These are phyloP conservation scores for Chiua virens DNA, from an alignment of 768 basidiomycete species.

Conservation along the genomic window DNA sequence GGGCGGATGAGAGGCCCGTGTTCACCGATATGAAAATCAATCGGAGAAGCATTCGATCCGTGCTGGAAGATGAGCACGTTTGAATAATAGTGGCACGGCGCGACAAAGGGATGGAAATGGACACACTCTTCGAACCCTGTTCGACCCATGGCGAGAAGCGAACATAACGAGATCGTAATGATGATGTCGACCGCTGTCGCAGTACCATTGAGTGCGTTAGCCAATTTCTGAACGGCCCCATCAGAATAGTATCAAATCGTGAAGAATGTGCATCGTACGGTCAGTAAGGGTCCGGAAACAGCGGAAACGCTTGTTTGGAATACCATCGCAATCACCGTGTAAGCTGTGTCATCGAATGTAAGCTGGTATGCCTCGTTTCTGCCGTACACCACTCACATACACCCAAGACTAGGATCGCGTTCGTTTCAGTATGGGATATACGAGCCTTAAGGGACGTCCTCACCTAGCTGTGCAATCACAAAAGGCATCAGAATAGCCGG, in stretches of 20 bases:
- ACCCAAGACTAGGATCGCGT: conserved; percentile 11
- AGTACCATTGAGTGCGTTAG: conserved; percentile 11
- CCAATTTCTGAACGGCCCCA: conserved; percentile 8
- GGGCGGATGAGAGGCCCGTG: conserved; percentile 23
- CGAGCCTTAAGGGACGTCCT: background rate
- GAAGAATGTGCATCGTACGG: conserved; percentile 5
- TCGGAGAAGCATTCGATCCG: conserved; percentile 23
- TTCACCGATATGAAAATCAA: conserved; percentile 27
- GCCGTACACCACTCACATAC: conserved; percentile 6
- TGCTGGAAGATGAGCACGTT: conserved; percentile 13
- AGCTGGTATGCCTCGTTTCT: background rate
- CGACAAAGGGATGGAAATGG: background rate
- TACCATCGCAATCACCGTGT: conserved; percentile 12
- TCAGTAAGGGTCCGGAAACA: conserved; percentile 19
- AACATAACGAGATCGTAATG: conserved; percentile 22
- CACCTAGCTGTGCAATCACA: conserved; percentile 19
- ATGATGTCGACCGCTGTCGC: conserved; percentile 17
- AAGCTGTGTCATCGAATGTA: conserved; percentile 11
- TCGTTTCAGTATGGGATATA: background rate
- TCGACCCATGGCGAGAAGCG: conserved; percentile 24
- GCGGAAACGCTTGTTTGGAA: conserved; percentile 15
- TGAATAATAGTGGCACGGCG: background rate
- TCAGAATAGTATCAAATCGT: conserved; percentile 3
- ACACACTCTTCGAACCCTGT: conserved; percentile 23
- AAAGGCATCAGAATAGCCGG: conserved; percentile 17